phyloP scores from a whole-genome alignment of 1,284 basidiomycete genomes.

The Irpex sp. region DNA sequence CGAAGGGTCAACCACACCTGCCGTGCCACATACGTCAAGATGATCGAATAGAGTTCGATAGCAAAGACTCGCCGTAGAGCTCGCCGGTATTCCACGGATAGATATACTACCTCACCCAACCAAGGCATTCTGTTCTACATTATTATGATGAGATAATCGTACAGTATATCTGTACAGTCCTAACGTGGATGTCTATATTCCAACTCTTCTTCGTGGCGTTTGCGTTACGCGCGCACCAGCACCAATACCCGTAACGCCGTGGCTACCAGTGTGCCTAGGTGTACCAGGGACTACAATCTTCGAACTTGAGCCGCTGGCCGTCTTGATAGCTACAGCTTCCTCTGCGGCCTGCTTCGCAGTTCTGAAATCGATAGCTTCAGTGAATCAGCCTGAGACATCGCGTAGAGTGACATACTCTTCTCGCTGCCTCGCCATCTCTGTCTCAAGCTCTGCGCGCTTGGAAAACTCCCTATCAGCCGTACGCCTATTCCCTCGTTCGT shows the following conservation, averaged over 20 bases:
- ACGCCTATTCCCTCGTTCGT: conserved; percentile 68
- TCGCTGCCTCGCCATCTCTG: conserved; percentile 81
- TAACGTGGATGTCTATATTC: conserved; percentile 13
- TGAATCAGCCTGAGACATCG: background rate
- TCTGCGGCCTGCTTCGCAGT: conserved; percentile 60
- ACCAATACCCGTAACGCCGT: conserved; percentile 43
- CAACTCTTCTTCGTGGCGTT: conserved; percentile 53
- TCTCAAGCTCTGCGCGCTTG: conserved; percentile 84
- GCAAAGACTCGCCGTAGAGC: too few relatives aligned
- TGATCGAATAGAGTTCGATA: too few relatives aligned
- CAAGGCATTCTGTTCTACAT: too few relatives aligned
- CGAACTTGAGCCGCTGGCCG: conserved; percentile 50
- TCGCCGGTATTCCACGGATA: too few relatives aligned
- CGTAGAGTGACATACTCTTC: conserved; percentile 65
- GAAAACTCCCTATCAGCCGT: conserved; percentile 86
- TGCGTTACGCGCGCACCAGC: conserved; percentile 56
- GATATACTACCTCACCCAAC: too few relatives aligned
- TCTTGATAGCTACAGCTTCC: conserved; percentile 55
- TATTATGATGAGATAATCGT: too few relatives aligned
- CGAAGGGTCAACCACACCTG: too few relatives aligned
- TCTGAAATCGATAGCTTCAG: conserved; percentile 31
- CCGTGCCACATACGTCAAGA: too few relatives aligned
- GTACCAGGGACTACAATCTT: conserved; percentile 79
- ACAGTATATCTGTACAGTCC: too few relatives aligned
- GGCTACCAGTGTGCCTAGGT: conserved; percentile 51